phyloP scores from a whole-genome alignment of 2,329 filamentous ascomycete species.

The Neofusicoccum umdonicola region DNA sequence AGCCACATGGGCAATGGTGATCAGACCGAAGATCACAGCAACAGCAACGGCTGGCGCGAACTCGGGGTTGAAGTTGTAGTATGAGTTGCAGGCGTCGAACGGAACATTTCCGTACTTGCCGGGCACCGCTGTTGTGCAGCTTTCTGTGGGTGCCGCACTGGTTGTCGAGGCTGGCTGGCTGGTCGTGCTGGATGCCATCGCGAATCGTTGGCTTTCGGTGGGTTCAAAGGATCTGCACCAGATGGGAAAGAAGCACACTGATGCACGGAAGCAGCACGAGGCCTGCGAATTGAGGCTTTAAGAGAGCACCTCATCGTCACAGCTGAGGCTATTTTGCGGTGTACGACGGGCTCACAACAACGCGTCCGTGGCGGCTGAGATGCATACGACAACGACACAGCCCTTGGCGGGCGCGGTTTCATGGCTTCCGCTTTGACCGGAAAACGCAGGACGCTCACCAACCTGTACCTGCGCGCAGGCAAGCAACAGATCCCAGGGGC shows the following conservation, averaged over 20 bases:
- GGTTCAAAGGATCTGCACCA: no score
- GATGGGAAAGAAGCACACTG: neutral
- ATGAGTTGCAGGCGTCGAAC: conserved; percentile 27
- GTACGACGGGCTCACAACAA: no score
- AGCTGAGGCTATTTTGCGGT: no score
- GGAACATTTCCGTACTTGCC: conserved; percentile 27
- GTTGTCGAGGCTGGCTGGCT: conserved; percentile 16
- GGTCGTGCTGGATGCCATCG: conserved; percentile 5
- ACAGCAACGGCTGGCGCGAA: conserved; percentile 27
- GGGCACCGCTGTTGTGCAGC: conserved; percentile 26
- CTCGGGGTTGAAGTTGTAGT: conserved; percentile 27
- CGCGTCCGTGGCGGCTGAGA: neutral
- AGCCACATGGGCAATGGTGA: conserved; percentile 24
- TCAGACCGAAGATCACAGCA: conserved; percentile 26
- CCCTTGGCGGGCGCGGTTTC: neutral
- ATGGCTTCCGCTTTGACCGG: neutral
- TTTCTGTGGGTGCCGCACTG: neutral
- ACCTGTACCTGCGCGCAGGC: neutral
- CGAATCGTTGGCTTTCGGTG: no score
- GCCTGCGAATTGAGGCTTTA: neutral
- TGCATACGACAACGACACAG: neutral
- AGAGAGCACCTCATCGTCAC: neutral
- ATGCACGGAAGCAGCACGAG: neutral
- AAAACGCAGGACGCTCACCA: neutral
- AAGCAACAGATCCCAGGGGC: no score